These are phyloP conservation scores for Fusarium sarcochroum DNA, from an alignment of 2,329 filamentous ascomycete genomes.

Conservation along the genomic window DNA sequence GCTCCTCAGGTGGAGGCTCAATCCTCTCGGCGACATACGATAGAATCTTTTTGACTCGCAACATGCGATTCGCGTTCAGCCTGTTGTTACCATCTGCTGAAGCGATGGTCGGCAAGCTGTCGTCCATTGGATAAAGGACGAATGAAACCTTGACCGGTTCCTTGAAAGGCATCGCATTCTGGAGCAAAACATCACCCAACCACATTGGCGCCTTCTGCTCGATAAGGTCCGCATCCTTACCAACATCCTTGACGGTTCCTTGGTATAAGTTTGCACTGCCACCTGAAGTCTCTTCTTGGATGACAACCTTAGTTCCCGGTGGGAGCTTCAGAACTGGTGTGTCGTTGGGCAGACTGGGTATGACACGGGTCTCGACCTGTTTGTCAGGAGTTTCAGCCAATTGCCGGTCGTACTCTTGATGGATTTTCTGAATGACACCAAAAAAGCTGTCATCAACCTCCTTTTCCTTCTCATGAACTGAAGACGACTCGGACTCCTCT, in stretches of 20 bases:
- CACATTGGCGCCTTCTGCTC: slow-evolving; percentile 91
- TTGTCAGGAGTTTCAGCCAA: slow-evolving; percentile 68
- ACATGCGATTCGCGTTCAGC: slow-evolving; percentile 96
- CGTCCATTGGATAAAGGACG: slow-evolving; percentile 83
- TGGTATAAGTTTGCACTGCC: slow-evolving; percentile 89
- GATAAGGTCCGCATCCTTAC: slow-evolving; percentile 83
- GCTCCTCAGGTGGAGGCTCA: slow-evolving; percentile 75
- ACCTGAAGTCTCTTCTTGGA: slow-evolving; percentile 77
- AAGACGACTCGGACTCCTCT: slow-evolving; percentile 75
- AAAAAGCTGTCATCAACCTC: slow-evolving; percentile 82
- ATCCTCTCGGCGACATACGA: slow-evolving; percentile 94
- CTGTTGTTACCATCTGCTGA: slow-evolving; percentile 86
- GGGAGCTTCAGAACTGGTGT: slow-evolving; percentile 83
- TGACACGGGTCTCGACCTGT: slow-evolving; percentile 73
- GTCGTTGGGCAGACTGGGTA: slow-evolving; percentile 78
- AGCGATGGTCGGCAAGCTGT: slow-evolving; percentile 77
- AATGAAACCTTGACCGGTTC: slow-evolving; percentile 98
- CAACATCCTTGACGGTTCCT: slow-evolving; percentile 85
- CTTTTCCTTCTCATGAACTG: slow-evolving; percentile 78
- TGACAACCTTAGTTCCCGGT: slow-evolving; percentile 74
- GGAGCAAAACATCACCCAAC: slow-evolving; percentile 88
- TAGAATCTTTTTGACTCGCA: slow-evolving; percentile 94
- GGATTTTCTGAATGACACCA: slow-evolving; percentile 80
- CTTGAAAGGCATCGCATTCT: slow-evolving; percentile 86
- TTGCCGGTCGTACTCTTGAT: slow-evolving; percentile 79